A percentile compares a stretch with the other conserved stretches of the same genome.
These are phyloP conservation scores for Senna siamea DNA, from an alignment of 306 rosid species.

Conservation along the genomic window DNA sequence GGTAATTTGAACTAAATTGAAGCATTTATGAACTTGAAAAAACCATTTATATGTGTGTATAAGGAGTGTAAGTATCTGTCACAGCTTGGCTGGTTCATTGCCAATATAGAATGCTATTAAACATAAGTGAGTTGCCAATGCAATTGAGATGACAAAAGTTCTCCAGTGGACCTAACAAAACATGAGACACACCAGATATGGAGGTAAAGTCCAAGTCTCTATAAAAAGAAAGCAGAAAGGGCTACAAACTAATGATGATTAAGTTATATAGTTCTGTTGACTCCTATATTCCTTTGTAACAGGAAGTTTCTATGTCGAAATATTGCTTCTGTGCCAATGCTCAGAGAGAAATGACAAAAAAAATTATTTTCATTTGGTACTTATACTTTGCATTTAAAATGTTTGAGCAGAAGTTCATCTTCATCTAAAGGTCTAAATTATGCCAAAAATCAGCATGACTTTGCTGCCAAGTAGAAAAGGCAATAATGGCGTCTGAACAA, in stretches of 20 bases:
- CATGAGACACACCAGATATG: not conserved
- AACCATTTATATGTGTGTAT: too few relatives aligned
- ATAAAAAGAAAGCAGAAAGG: constrained; percentile 7
- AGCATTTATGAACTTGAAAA: not conserved
- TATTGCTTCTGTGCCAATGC: constrained; percentile 8
- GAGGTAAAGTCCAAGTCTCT: constrained; percentile 12
- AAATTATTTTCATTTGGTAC: not conserved
- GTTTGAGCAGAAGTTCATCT: not conserved
- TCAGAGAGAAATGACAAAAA: not conserved
- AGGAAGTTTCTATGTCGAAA: constrained; percentile 18
- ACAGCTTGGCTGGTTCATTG: not conserved
- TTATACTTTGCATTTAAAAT: not conserved
- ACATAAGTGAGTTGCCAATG: not conserved
- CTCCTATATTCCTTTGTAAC: constrained; percentile 2
- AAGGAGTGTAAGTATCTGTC: too few relatives aligned
- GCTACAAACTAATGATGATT: not conserved
- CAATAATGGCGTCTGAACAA: not conserved
- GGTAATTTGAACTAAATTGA: constrained; percentile 29
- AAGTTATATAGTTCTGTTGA: constrained; percentile 9
- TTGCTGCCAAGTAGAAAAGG: not conserved
- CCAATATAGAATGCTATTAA: constrained; percentile 22
- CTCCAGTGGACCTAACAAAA: not conserved
- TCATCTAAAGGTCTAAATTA: not conserved
- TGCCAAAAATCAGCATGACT: constrained; percentile 8
- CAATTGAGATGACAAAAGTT: not conserved